A percentile compares a stretch with the other conserved stretches of the same genome.
Evolutionary conservation across 768 basidiomycete species (phyloP).

Genomic region (Gyrodon lividus): DNA sequence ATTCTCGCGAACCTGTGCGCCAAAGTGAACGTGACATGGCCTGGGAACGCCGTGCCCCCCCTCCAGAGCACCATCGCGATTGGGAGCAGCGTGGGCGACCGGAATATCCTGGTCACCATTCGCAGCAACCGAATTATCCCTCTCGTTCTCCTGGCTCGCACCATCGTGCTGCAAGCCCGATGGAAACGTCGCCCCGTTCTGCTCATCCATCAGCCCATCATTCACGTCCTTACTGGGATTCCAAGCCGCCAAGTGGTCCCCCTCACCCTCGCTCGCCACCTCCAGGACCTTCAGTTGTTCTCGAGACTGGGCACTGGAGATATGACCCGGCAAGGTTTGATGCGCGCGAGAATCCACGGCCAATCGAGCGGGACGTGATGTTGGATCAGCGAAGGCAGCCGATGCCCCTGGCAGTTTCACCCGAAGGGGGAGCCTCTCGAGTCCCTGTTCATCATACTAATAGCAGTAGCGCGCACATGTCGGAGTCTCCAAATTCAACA

Average conservation of each 20-base stretch:
- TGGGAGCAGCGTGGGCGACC: slow-evolving; percentile 50
- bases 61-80: slow-evolving; percentile 45
- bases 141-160: slow-evolving; percentile 38
- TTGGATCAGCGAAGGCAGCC: slow-evolving; percentile 36
- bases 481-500: slow-evolving; percentile 58
- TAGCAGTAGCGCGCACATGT: slow-evolving; percentile 41
- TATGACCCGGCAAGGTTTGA: slow-evolving; percentile 64
- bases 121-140: slow-evolving; percentile 32
- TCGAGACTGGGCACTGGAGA: slow-evolving; percentile 47
- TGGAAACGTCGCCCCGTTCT: slow-evolving; percentile 61
- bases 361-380: slow-evolving; percentile 22
- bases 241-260: slow-evolving; percentile 44
- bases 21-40: slow-evolving; percentile 49
- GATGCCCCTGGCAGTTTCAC: slow-evolving; percentile 45
- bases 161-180: slow-evolving; percentile 47
- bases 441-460: slow-evolving; percentile 30
- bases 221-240: slow-evolving; percentile 56
- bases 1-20: slow-evolving; percentile 50
- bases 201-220: slow-evolving; percentile 39
- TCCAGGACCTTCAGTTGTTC: slow-evolving; percentile 35
- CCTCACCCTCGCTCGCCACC: slow-evolving; percentile 33
- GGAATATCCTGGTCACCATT: slow-evolving; percentile 34
- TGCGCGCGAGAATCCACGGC: slow-evolving; percentile 40
- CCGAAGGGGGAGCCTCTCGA: slow-evolving; percentile 36
- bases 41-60: slow-evolving; percentile 62